Conservation (phyloP, 2,329 filamentous ascomycete genomes). For the Fusarium chuoi region DNA sequence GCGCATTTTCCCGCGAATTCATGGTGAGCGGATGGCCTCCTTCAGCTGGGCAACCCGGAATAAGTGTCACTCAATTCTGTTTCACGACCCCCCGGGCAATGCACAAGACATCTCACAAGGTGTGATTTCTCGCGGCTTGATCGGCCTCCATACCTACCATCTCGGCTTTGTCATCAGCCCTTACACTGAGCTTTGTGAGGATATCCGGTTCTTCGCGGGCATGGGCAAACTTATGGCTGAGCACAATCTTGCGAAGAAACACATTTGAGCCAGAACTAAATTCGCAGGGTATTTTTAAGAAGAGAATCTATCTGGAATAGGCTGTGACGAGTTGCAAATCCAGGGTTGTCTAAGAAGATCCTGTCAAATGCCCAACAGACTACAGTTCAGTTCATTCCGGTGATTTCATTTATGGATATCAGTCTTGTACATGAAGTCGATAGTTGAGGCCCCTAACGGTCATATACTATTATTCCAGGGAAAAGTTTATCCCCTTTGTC, state of each 20-base stretch:
- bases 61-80: not conserved
- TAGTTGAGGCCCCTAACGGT: not conserved
- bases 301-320: not conserved
- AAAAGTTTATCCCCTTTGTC: not conserved
- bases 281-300: not conserved
- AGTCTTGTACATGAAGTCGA: not conserved
- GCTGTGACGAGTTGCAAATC: not conserved
- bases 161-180: not conserved
- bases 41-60: not conserved
- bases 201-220: not conserved
- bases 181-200: not conserved
- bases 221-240: not conserved
- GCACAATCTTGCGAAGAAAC: not conserved
- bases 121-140: not conserved
- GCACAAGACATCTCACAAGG: not conserved
- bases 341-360: no score
- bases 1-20: not conserved
- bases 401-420: not conserved
- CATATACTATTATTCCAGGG: not conserved
- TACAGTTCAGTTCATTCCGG: not conserved
- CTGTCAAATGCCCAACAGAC: not conserved
- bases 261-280: not conserved
- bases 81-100: not conserved
- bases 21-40: not conserved
- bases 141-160: not conserved